Evolutionary conservation across 495 filamentous ascomycete species (phyloP).

Genomic region (Xylaria flabelliformis): DNA sequence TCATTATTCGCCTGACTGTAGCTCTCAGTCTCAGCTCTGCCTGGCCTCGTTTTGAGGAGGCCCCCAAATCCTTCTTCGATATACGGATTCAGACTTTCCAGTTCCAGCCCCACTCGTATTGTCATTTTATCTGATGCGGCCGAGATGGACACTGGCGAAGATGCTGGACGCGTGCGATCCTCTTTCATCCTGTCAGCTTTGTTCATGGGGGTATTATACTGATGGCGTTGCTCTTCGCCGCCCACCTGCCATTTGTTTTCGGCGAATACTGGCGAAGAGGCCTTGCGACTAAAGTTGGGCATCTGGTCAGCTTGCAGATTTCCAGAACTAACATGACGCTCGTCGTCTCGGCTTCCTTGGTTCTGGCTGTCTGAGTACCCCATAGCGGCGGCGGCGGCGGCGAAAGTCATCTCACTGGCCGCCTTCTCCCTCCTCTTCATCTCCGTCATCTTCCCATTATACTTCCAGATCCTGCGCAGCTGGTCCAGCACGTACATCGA

Average conservation of each 20-base stretch:
- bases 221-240: not conserved
- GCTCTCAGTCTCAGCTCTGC: not conserved
- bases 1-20: not conserved
- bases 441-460: conserved; percentile 9
- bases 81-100: not conserved
- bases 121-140: not conserved
- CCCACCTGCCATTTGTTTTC: not conserved
- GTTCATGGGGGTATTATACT: not conserved
- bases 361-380: not conserved
- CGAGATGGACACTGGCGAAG: not conserved
- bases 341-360: not conserved
- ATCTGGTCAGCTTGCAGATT: not conserved
- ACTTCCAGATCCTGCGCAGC: conserved; percentile 16
- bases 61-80: not conserved
- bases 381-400: not conserved
- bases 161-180: not conserved
- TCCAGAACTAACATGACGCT: not conserved
- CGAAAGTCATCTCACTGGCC: not conserved
- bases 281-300: not conserved
- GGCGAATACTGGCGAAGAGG: not conserved
- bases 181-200: not conserved
- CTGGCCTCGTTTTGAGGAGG: not conserved
- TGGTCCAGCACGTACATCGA: conserved; percentile 10
- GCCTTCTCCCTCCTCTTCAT: conserved; percentile 18
- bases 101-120: conserved; percentile 11